phyloP scores from a whole-genome alignment of 2,329 filamentous ascomycete genomes.

The Fusarium continuum region DNA sequence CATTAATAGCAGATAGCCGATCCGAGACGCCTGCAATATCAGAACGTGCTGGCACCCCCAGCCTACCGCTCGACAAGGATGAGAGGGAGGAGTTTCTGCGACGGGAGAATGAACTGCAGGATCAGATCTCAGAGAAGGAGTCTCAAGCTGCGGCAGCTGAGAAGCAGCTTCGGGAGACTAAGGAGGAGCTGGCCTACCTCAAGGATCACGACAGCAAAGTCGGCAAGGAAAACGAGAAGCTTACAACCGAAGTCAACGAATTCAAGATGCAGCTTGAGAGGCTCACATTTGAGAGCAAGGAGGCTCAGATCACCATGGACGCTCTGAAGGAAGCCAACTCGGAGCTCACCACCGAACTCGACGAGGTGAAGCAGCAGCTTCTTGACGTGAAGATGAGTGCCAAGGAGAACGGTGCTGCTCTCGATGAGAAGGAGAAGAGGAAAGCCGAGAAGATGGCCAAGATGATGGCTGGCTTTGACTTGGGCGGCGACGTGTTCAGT shows the following conservation, averaged over 20 bases:
- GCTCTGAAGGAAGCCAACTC: constrained; percentile 94
- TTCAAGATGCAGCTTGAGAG: constrained; percentile 97
- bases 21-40: constrained; percentile 72
- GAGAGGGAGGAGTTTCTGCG: constrained; percentile 95
- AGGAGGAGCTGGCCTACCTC: constrained; percentile 84
- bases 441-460: constrained; percentile 99
- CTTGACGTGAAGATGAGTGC: constrained; percentile 96
- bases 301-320: constrained; percentile 97
- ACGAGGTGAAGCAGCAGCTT: constrained; percentile 95
- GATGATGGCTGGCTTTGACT: constrained; percentile 99
- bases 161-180: constrained; percentile 80
- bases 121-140: constrained; percentile 94
- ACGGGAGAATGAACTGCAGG: constrained; percentile 95
- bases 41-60: constrained; percentile 87
- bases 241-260: constrained; percentile 87
- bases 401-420: constrained; percentile 87
- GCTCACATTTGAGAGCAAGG: constrained; percentile 94
- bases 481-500: constrained; percentile 91
- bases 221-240: constrained; percentile 88
- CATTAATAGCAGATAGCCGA: constrained; percentile 64
- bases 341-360: constrained; percentile 89
- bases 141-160: constrained; percentile 81
- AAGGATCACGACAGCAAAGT: constrained; percentile 87
- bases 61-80: constrained; percentile 90
- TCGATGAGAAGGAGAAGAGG: constrained; percentile 98